Conservation (phyloP, 768 basidiomycete species). For the Kwoniella sp. region DNA sequence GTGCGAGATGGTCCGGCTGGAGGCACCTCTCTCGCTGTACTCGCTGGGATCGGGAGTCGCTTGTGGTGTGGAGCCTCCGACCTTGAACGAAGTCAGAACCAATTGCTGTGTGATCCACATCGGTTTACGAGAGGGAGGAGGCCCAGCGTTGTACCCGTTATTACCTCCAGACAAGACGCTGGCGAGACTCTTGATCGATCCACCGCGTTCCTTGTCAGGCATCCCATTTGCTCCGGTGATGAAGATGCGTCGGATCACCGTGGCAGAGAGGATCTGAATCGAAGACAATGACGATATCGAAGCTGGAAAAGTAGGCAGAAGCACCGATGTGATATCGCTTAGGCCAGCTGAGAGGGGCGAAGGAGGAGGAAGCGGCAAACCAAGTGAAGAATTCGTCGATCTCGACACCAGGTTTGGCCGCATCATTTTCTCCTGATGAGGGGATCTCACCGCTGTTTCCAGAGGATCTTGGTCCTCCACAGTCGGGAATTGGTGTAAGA, state of each 20-base stretch:
- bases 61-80: constrained; percentile 11
- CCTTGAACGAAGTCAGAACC: constrained; percentile 31
- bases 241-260: constrained; percentile 21
- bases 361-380: constrained; percentile 2
- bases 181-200: constrained; percentile 21
- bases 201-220: constrained; percentile 18
- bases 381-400: constrained; percentile 3
- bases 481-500: constrained; percentile 11
- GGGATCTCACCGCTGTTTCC: not conserved
- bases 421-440: not conserved
- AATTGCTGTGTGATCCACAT: constrained; percentile 30
- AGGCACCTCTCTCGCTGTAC: not conserved
- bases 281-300: constrained; percentile 15
- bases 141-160: not conserved
- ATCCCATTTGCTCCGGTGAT: not conserved
- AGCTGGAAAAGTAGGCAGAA: constrained; percentile 32
- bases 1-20: constrained; percentile 30
- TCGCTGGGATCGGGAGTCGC: constrained; percentile 14
- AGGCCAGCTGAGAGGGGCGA: constrained; percentile 6
- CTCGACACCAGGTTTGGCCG: not conserved
- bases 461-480: constrained; percentile 2
- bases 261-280: constrained; percentile 29
- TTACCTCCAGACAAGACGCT: constrained; percentile 9
- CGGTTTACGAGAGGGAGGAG: constrained; percentile 1
- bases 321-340: constrained; percentile 20